Evolutionary conservation across 2,329 filamentous ascomycete genomes (phyloP).

Genomic region (Cercospora nicotianae): DNA sequence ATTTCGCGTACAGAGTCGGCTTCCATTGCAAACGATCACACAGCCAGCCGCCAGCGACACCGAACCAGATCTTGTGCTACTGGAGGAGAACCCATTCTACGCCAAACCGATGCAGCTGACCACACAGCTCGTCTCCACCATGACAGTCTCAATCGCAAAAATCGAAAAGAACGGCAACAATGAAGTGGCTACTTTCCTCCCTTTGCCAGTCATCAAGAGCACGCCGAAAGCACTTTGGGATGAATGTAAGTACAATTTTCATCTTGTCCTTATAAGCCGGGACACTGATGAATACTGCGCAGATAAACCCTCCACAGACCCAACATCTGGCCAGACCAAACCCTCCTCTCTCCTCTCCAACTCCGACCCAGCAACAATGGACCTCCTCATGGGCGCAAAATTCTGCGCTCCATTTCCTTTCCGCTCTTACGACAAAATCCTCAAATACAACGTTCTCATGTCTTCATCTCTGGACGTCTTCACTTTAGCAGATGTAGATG

Average conservation of each 20-base stretch:
- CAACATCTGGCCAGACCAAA: neutral
- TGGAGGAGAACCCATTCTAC: neutral
- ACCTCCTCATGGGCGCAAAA: neutral
- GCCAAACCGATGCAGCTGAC: neutral
- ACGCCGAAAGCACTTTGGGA: neutral
- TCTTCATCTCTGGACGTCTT: neutral
- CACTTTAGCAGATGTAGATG: neutral
- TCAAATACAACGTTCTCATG: slow-evolving; percentile 8
- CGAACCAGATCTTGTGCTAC: neutral
- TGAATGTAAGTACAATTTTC: too few species aligned
- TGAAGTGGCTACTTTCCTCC: neutral
- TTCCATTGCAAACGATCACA: neutral
- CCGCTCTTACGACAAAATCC: neutral
- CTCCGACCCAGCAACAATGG: neutral
- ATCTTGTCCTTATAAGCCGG: too few species aligned
- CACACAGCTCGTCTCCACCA: neutral
- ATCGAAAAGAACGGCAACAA: neutral
- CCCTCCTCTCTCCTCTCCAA: neutral
- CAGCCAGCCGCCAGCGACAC: neutral
- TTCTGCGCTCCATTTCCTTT: slow-evolving; percentile 3
- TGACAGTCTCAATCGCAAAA: neutral
- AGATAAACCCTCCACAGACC: neutral
- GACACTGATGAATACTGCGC: neutral
- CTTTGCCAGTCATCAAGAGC: neutral
- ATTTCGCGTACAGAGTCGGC: neutral